phyloP scores from a whole-genome alignment of 169 alveolate species.

The Babesia bovis region DNA sequence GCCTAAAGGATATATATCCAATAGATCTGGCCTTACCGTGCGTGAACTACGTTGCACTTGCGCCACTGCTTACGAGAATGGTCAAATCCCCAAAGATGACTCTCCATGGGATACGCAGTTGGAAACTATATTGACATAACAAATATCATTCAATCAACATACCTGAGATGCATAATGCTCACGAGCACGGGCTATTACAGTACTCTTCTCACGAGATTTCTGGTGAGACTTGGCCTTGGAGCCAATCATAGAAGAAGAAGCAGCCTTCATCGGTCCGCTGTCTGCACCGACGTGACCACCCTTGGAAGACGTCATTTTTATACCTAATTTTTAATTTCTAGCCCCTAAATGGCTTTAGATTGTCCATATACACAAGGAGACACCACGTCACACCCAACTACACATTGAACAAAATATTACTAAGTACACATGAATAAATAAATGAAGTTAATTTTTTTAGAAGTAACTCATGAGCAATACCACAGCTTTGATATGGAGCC shows the following conservation, averaged over 20 bases:
- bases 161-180: constrained; percentile 56
- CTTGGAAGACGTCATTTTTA: background rate
- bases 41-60: constrained; percentile 72
- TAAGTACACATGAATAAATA: too few species aligned
- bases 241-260: background rate
- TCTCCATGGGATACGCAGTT: constrained; percentile 75
- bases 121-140: constrained; percentile 60
- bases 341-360: too few species aligned
- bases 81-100: constrained; percentile 76
- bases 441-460: too few species aligned
- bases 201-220: constrained; percentile 63
- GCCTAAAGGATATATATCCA: constrained; percentile 19
- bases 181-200: constrained; percentile 56
- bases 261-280: constrained; percentile 6
- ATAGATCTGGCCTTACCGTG: constrained; percentile 49
- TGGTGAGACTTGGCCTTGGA: constrained; percentile 36
- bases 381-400: too few species aligned
- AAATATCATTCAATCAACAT: background rate
- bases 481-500: too few species aligned
- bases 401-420: too few species aligned
- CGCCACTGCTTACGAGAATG: constrained; percentile 69
- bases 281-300: background rate
- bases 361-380: too few species aligned
- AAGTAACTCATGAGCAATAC: too few species aligned
- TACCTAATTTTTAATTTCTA: background rate